These are phyloP conservation scores for Collybia nuda DNA, from an alignment of 768 basidiomycete species.

Conservation along the genomic window DNA sequence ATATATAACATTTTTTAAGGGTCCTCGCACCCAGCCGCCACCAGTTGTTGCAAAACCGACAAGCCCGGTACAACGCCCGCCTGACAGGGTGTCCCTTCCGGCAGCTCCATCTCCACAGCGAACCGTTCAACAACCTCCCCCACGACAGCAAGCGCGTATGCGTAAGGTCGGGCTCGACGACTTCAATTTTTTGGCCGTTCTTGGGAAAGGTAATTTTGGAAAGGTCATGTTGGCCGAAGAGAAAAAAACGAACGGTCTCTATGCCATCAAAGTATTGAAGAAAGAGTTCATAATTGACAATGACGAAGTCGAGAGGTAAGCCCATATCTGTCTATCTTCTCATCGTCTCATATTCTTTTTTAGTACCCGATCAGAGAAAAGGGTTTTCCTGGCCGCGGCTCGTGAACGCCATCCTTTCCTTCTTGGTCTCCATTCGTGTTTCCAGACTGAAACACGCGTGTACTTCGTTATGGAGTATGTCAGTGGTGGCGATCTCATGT, in stretches of 20 bases:
- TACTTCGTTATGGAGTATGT: constrained; percentile 99
- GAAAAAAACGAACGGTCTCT: constrained; percentile 85
- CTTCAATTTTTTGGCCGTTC: constrained; percentile 97
- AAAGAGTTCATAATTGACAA: constrained; percentile 99
- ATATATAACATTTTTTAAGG: constrained; percentile 2
- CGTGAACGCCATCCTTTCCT: constrained; percentile 97
- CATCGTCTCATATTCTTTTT: constrained; percentile 11
- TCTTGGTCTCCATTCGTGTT: constrained; percentile 95
- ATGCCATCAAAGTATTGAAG: constrained; percentile 99
- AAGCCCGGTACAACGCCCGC: constrained; percentile 26
- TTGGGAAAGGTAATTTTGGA: constrained; percentile 99
- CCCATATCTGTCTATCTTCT: background rate
- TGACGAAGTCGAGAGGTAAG: constrained; percentile 96
- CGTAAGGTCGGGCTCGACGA: constrained; percentile 96
- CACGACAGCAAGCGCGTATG: constrained; percentile 50
- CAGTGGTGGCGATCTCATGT: constrained; percentile 97
- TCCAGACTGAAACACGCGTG: constrained; percentile 98
- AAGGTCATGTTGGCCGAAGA: constrained; percentile 99
- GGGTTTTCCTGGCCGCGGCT: constrained; percentile 97
- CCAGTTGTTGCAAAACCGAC: constrained; percentile 35
- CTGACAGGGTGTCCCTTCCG: constrained; percentile 26
- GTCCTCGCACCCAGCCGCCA: constrained; percentile 17
- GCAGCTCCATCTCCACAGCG: constrained; percentile 22
- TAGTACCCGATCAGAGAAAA: constrained; percentile 98
- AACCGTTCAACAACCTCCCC: constrained; percentile 28